These are phyloP conservation scores for Gonapodya sp. DNA, from an alignment of 192 early-diverging fungal genomes.

Conservation along the genomic window DNA sequence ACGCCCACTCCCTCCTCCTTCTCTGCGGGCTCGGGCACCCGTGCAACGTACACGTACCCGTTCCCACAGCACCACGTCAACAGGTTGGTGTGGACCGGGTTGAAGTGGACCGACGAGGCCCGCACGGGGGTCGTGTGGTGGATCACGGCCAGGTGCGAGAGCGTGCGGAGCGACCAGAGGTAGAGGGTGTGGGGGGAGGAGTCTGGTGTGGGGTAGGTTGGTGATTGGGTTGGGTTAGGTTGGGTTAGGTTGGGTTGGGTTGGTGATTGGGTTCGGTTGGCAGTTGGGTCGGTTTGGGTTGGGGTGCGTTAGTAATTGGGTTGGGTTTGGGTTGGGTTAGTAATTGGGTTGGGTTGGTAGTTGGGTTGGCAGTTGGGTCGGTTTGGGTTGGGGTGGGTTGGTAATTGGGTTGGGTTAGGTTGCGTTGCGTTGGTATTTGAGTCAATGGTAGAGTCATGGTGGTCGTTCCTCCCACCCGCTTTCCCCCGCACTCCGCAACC, in stretches of 20 bases:
- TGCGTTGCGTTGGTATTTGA: no score
- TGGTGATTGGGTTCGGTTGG: no score
- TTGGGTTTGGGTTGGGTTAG: no score
- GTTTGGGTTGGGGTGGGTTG: no score
- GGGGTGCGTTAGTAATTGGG: no score
- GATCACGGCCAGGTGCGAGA: conserved; percentile 15
- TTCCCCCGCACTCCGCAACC: background rate
- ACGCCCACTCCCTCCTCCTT: conserved; percentile 33
- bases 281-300: no score
- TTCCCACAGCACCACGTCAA: conserved; percentile 2
- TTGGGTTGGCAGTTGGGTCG: no score
- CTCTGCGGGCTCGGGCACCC: conserved; percentile 16
- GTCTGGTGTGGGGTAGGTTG: background rate
- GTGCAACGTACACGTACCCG: conserved; percentile 54
- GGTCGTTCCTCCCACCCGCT: no score
- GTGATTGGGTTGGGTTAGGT: background rate
- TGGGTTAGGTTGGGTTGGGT: no score
- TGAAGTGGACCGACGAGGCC: background rate
- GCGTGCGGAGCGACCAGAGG: background rate
- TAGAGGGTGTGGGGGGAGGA: conserved; percentile 9
- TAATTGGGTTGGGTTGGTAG: no score
- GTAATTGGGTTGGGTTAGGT: no score
- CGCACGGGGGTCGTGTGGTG: conserved; percentile 8
- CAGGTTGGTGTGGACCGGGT: background rate
- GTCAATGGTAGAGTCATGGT: no score